Conservation (phyloP, 1,284 basidiomycete species). For the Athelia sp. region DNA sequence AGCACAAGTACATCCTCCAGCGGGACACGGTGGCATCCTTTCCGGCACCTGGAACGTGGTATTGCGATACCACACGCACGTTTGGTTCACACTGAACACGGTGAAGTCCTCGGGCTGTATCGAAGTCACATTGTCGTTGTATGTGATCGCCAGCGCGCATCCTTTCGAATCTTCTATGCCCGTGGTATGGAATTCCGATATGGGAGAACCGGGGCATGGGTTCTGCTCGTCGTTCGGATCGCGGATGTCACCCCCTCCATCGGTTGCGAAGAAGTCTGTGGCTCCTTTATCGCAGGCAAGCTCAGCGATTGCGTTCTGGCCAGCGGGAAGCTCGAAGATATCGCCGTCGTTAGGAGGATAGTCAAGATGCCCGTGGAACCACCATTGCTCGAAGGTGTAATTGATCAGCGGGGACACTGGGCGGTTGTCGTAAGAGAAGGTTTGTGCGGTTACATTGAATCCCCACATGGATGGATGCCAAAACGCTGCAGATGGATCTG, state of each 20-base stretch:
- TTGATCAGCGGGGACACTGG: slow-evolving; percentile 50
- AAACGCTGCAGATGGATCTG: slow-evolving; percentile 20
- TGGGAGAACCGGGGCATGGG: slow-evolving; percentile 43
- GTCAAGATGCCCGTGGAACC: slow-evolving; percentile 61
- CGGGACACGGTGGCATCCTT: slow-evolving; percentile 62
- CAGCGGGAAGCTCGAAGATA: slow-evolving; percentile 55
- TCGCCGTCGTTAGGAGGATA: slow-evolving; percentile 51
- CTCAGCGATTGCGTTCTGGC: slow-evolving; percentile 41
- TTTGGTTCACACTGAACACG: slow-evolving; percentile 71
- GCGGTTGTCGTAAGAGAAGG: slow-evolving; percentile 51
- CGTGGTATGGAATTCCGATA: slow-evolving; percentile 46
- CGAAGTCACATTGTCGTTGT: slow-evolving; percentile 49
- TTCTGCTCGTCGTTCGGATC: slow-evolving; percentile 33
- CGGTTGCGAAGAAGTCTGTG: slow-evolving; percentile 44
- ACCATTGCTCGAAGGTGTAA: slow-evolving; percentile 60
- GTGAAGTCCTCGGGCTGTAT: slow-evolving; percentile 64
- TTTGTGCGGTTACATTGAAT: slow-evolving; percentile 51
- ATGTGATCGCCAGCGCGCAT: slow-evolving; percentile 67
- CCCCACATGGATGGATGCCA: slow-evolving; percentile 41
- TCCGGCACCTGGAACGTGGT: slow-evolving; percentile 63
- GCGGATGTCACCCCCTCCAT: slow-evolving; percentile 47
- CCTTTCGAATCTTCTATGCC: slow-evolving; percentile 53
- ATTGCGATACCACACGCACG: slow-evolving; percentile 64
- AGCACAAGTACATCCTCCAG: slow-evolving; percentile 61
- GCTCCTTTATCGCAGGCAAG: slow-evolving; percentile 55